A percentile compares a stretch with the other conserved stretches of the same genome.
Evolutionary conservation across 352 stramenopile genomes (phyloP).

Genomic region (Bremia lactucae): DNA sequence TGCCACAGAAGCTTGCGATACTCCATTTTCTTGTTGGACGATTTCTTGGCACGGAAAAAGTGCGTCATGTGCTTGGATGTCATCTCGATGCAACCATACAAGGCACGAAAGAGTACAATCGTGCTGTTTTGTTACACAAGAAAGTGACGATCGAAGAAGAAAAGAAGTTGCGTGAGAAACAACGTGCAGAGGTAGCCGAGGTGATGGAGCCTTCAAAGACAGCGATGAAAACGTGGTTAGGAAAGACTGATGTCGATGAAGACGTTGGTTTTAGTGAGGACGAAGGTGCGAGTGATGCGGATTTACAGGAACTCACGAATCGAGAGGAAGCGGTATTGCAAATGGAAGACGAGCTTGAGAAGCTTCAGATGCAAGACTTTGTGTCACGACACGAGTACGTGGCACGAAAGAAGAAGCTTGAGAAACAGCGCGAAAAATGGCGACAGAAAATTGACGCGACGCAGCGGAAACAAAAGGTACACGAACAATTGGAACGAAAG

Average conservation of each 20-base stretch:
- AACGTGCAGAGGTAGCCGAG: slow-evolving; percentile 45
- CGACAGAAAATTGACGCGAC: slow-evolving; percentile 44
- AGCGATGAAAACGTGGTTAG: slow-evolving; percentile 44
- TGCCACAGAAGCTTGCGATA: slow-evolving; percentile 62
- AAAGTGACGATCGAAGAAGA: slow-evolving; percentile 68
- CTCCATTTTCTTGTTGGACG: slow-evolving; percentile 60
- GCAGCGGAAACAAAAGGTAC: slow-evolving; percentile 47
- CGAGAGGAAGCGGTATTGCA: slow-evolving; percentile 51
- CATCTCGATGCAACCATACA: slow-evolving; percentile 47
- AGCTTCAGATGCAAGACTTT: slow-evolving; percentile 39
- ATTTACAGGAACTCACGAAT: slow-evolving; percentile 47
- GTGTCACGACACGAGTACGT: slow-evolving; percentile 81
- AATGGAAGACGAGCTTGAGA: slow-evolving; percentile 70
- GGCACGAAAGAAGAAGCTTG: slow-evolving; percentile 56
- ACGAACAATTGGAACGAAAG: slow-evolving; percentile 62
- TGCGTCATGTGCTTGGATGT: slow-evolving; percentile 44
- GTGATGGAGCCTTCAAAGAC: slow-evolving; percentile 44
- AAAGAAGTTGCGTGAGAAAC: slow-evolving; percentile 69
- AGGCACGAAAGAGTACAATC: slow-evolving; percentile 68
- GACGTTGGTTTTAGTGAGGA: slow-evolving; percentile 23
- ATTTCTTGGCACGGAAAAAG: slow-evolving; percentile 49
- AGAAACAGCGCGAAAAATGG: slow-evolving; percentile 52
- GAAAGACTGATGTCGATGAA: slow-evolving; percentile 32
- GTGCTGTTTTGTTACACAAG: slow-evolving; percentile 44
- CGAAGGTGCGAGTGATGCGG: slow-evolving; percentile 38